Evolutionary conservation across 441 rosid genomes (phyloP).

Genomic region (Adansonia rubrostipa): DNA sequence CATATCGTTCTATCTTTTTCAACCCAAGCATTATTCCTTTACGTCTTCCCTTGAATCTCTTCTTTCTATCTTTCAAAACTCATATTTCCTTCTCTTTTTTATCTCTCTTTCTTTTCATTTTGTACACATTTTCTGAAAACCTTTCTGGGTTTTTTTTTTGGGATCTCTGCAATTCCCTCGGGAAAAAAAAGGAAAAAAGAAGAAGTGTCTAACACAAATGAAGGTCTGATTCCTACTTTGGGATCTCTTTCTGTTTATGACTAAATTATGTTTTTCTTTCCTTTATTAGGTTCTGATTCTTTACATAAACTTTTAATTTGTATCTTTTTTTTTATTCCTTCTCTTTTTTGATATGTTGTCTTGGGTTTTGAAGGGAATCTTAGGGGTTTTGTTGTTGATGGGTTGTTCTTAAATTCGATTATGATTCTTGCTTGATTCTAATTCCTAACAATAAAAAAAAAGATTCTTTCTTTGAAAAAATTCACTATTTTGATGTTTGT

Average conservation of each 20-base stretch:
- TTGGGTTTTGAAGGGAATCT: conserved; percentile 9
- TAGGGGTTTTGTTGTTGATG: conserved; percentile 9
- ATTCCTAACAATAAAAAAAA: conserved; percentile 7
- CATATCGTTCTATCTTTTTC: conserved; percentile 33
- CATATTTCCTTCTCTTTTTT: background rate
- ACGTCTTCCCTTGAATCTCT: conserved; percentile 25
- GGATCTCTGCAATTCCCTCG: conserved; percentile 33
- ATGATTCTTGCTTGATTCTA: conserved; percentile 18
- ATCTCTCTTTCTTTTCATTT: conserved; percentile 17
- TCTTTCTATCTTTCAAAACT: background rate
- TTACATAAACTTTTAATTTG: background rate
- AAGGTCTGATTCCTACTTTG: conserved; percentile 51
- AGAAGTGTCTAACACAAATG: conserved; percentile 38
- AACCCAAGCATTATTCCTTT: conserved; percentile 36
- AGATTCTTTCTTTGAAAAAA: background rate
- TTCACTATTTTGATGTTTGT: conserved; percentile 1
- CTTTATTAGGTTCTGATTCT: conserved; percentile 28
- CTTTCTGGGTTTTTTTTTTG: conserved; percentile 28
- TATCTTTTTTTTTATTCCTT: background rate
- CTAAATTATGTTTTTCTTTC: background rate
- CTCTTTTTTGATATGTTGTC: background rate
- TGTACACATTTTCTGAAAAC: conserved; percentile 21
- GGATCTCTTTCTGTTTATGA: conserved; percentile 16
- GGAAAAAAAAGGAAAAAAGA: background rate
- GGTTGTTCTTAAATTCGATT: conserved; percentile 10